Conservation (phyloP, 495 filamentous ascomycete genomes). For the Hyaloscypha bicolor region DNA sequence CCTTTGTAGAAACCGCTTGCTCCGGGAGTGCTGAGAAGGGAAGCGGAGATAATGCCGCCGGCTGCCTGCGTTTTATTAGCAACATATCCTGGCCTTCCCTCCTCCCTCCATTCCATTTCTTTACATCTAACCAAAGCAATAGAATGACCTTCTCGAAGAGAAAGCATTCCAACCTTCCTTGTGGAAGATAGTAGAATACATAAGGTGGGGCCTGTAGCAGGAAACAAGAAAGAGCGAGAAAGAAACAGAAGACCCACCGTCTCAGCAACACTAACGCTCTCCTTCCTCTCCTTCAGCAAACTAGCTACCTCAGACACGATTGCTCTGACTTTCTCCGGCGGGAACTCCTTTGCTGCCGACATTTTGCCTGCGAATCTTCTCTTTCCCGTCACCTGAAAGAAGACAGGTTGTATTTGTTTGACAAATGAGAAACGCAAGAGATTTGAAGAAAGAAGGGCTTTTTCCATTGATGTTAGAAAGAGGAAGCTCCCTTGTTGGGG, state of each 20-base stretch:
- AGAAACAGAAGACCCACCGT: conserved; percentile 45
- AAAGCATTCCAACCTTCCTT: background rate
- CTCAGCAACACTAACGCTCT: conserved; percentile 61
- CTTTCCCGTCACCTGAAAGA: background rate
- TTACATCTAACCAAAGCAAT: background rate
- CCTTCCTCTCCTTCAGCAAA: conserved; percentile 53
- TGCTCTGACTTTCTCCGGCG: conserved; percentile 49
- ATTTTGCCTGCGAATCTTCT: conserved; percentile 17
- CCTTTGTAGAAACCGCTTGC: conserved; percentile 60
- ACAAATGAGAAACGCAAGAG: background rate
- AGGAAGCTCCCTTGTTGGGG: background rate
- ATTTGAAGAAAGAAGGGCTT: background rate
- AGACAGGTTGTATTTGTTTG: background rate
- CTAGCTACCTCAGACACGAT: conserved; percentile 52
- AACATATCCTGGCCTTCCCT: background rate
- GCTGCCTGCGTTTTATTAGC: conserved; percentile 46
- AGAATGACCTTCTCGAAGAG: background rate
- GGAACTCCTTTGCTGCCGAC: conserved; percentile 39
- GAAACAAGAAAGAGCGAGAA: background rate
- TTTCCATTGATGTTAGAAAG: background rate
- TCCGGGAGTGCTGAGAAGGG: conserved; percentile 56
- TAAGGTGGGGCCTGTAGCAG: background rate
- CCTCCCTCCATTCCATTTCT: background rate
- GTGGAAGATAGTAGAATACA: background rate
- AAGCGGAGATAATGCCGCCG: conserved; percentile 61